Conservation (phyloP, 2,329 filamentous ascomycete species). For the Hysterium pulicare region DNA sequence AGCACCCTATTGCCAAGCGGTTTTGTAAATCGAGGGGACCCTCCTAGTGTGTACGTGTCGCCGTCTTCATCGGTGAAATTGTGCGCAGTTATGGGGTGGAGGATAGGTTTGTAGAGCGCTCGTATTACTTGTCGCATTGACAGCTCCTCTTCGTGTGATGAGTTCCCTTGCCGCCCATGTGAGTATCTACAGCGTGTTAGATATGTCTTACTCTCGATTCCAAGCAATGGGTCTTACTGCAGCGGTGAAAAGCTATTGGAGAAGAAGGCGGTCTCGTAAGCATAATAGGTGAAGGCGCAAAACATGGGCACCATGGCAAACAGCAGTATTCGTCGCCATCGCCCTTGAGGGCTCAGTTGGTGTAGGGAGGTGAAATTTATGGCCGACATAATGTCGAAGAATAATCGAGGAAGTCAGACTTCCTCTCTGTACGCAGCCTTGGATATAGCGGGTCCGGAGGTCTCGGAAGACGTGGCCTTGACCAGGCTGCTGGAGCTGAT, state of each 20-base stretch:
- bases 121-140: conserved; percentile 37
- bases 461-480: no score
- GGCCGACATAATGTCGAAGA: no score
- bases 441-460: no score
- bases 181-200: not conserved
- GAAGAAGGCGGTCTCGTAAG: conserved; percentile 22
- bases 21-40: conserved; percentile 30
- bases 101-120: conserved; percentile 33
- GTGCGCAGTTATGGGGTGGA: conserved; percentile 32
- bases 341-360: conserved; percentile 33
- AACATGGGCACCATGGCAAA: conserved; percentile 29
- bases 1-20: conserved; percentile 36
- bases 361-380: conserved; percentile 20
- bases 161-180: no score
- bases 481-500: no score
- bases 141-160: no score
- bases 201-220: not conserved
- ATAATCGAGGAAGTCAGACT: no score
- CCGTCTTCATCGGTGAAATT: conserved; percentile 40
- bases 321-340: conserved; percentile 33
- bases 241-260: conserved; percentile 15
- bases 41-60: conserved; percentile 27
- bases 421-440: no score
- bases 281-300: conserved; percentile 28
- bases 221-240: conserved; percentile 18